Base-by-base conservation (phyloP, 176 grass and related monocot species). In the Oryza nivara region DNA sequence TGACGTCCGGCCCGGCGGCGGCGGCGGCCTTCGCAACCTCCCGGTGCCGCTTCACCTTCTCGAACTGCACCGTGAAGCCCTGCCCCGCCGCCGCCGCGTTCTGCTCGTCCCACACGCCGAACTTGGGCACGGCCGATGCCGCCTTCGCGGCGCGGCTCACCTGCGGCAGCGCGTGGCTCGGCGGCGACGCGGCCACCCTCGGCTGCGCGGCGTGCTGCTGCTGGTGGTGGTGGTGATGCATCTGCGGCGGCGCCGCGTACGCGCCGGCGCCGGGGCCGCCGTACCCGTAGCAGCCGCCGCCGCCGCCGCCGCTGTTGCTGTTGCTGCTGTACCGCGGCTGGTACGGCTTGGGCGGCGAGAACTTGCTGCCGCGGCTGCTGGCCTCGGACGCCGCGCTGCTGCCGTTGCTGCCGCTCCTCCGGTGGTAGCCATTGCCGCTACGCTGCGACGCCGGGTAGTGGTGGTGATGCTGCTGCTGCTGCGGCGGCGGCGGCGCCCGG, bases 41-140 rank as follows among this genome's bases (percentile, higher is more conserved):
- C 36, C 88, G 72, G 67, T 94, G 79, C 26, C 86, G 85, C 82
- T 94, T 90, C 73, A 94, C 85, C 85, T 92, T 94, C 20, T 94
- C 92, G 83, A 94, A 94, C 90, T 94, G 92, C 87, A 92, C 85
- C 67, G 92, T 94, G 84, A 88, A 94, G 3, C 90, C 90, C 78
- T 91, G 87, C 83, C 78, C 89, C 16, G 84, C 87, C 64, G 67
- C 54, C 63, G 66, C 73, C 69, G 70, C 79, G 82, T 92, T 88
- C 51, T 85, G 47, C 60, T 92, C 92, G 70, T 92, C 92, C 92
- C 92, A 94, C 72, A 88, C 90, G 44, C 92, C 92, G 81, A 94
- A 94, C 68, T 63, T 83, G 3, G 92, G 92, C 60, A 94, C 90
- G 20, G 87, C 85, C 48, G 84, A 79, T 34, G 84, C 41, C 41